A percentile compares a stretch with the other conserved stretches of the same genome.
Conservation (phyloP, 805 yeast species). For the Candida pseudofarinosa region DNA sequence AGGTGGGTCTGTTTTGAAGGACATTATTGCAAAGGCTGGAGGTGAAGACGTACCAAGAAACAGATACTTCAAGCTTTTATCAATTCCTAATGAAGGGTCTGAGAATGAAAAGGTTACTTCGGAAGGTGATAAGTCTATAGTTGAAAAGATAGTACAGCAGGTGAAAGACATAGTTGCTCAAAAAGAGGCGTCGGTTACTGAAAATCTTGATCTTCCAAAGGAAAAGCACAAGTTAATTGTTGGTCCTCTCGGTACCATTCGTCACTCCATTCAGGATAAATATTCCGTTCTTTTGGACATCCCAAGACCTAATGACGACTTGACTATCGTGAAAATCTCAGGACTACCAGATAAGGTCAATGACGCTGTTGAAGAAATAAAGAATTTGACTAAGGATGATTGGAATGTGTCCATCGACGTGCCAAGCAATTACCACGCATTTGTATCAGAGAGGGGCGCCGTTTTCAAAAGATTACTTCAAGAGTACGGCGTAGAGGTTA, state of each 20-base stretch:
- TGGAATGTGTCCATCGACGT: slow-evolving; percentile 51
- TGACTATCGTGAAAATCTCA: slow-evolving; percentile 49
- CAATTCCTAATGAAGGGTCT: slow-evolving; percentile 65
- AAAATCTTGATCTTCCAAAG: slow-evolving; percentile 56
- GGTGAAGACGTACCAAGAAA: slow-evolving; percentile 42
- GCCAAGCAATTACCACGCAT: slow-evolving; percentile 55
- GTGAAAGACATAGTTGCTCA: slow-evolving; percentile 60
- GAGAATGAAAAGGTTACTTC: slow-evolving; percentile 57
- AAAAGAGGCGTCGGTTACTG: slow-evolving; percentile 56
- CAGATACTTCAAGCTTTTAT: slow-evolving; percentile 53
- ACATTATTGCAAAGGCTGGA: slow-evolving; percentile 76
- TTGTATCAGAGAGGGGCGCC: slow-evolving; percentile 65
- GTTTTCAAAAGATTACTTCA: slow-evolving; percentile 50
- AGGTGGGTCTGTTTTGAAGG: slow-evolving; percentile 68
- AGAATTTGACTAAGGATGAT: slow-evolving; percentile 57
- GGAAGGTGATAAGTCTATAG: slow-evolving; percentile 73
- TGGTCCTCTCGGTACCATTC: slow-evolving; percentile 77
- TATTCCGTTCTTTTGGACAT: slow-evolving; percentile 60
- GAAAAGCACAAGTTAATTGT: slow-evolving; percentile 72
- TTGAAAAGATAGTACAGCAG: slow-evolving; percentile 59
- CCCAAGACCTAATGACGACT: slow-evolving; percentile 55
- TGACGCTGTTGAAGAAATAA: slow-evolving; percentile 58
- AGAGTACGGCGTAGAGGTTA: slow-evolving; percentile 54
- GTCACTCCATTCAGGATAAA: slow-evolving; percentile 68
- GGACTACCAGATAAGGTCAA: slow-evolving; percentile 69